phyloP scores from a whole-genome alignment of 2,329 filamentous ascomycete genomes.

The Cladosporium sp. region DNA sequence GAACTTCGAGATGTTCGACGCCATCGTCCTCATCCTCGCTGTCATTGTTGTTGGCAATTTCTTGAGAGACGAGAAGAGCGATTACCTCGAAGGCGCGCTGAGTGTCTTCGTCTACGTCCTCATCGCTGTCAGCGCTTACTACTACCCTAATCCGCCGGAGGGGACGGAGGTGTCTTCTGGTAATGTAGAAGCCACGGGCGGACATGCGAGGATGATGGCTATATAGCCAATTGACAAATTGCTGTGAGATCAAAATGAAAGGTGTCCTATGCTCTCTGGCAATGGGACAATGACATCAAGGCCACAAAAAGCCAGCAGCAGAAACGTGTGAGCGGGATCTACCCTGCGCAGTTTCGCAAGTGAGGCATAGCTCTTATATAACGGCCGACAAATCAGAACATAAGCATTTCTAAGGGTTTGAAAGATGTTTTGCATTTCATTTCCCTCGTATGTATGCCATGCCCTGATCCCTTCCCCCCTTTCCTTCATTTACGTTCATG shows the following conservation, averaged over 20 bases:
- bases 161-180: constrained; percentile 14
- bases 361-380: no score
- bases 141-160: constrained; percentile 50
- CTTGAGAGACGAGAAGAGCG: constrained; percentile 79
- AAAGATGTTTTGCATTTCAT: neutral
- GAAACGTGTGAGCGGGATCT: no score
- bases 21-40: constrained; percentile 72
- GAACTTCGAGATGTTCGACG: constrained; percentile 83
- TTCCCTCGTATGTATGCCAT: no score
- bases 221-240: neutral
- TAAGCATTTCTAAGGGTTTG: neutral
- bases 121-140: constrained; percentile 58
- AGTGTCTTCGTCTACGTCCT: constrained; percentile 66
- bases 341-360: no score
- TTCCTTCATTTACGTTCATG: no score
- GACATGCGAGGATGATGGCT: constrained; percentile 5
- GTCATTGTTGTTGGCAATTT: constrained; percentile 87
- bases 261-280: no score
- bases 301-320: no score
- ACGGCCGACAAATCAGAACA: no score
- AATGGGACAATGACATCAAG: no score
- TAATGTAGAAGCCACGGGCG: neutral
- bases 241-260: no score
- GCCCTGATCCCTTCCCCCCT: no score
- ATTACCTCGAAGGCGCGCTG: constrained; percentile 82